Evolutionary conservation across 495 filamentous ascomycete species (phyloP).

Genomic region (Oleoguttula mirabilis): DNA sequence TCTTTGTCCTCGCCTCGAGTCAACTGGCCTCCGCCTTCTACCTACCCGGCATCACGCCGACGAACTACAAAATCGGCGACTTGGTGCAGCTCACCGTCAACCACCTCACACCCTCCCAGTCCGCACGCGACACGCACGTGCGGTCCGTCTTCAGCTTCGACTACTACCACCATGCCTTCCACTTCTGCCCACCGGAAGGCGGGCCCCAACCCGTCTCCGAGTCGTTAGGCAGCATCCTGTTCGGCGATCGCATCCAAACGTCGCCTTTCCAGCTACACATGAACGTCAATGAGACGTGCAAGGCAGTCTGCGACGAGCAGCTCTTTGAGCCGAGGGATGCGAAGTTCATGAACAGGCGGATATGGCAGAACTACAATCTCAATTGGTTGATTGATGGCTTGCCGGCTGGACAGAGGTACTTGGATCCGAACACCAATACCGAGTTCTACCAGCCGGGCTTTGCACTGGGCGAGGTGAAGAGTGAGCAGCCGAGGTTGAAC

Average conservation of each 20-base stretch:
- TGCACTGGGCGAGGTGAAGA: conserved; percentile 50
- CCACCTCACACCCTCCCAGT: conserved; percentile 73
- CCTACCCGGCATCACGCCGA: conserved; percentile 91
- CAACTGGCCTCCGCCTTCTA: conserved; percentile 68
- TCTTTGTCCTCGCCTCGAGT: conserved; percentile 25
- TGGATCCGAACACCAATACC: conserved; percentile 57
- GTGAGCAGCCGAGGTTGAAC: conserved; percentile 50
- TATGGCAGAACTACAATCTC: conserved; percentile 70
- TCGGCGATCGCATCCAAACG: conserved; percentile 88
- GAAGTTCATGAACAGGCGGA: conserved; percentile 69
- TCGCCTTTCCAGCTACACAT: conserved; percentile 83
- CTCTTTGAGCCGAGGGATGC: conserved; percentile 57
- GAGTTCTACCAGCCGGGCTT: conserved; percentile 84
- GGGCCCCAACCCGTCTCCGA: conserved; percentile 67
- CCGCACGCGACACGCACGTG: conserved; percentile 58
- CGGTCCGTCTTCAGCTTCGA: conserved; percentile 89
- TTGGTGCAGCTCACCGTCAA: conserved; percentile 87
- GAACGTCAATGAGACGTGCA: conserved; percentile 74
- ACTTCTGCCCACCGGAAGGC: conserved; percentile 69
- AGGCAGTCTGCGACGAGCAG: conserved; percentile 53
- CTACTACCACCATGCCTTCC: conserved; percentile 81
- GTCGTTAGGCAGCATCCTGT: conserved; percentile 89
- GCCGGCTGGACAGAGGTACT: conserved; percentile 68
- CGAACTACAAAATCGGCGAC: conserved; percentile 65
- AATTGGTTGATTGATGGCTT: conserved; percentile 95